Base-by-base conservation (phyloP, 73 alveolate species). In the Paramecium biaurelia region DNA sequence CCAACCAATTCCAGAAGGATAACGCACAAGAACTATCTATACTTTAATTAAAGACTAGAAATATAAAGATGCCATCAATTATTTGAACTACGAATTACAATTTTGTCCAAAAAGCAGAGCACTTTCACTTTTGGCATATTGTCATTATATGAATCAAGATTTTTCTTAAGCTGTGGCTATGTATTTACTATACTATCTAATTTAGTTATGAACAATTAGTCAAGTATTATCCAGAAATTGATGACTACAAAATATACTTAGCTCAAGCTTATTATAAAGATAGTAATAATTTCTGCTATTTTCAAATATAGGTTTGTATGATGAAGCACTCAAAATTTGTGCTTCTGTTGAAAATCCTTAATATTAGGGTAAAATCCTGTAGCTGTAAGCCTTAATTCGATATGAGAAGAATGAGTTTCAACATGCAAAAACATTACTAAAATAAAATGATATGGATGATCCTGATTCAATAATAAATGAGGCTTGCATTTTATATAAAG, bases 401-500 rank as follows among this genome's bases (percentile, higher is more conserved):
- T 97, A 97, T 85, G 98, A 97, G 92, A 92, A 96, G 43, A 96
- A 95, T 57, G 99, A 97, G 56, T 93, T 97, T 85, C 76, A 94
- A 28, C 98, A 97, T 94, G 97, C 98, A 24, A 96, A 96, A 93
- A 85, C 96, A 24, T 93, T 96, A 20, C 94, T 96, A 49, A 85
- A 93, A 49, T 93, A 96, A 88, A 95, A 94, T 56, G 94, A 95
- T 10, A 72, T 85, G 74, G 98, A 97, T 82, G 89, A 95, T 38
- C 98, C 98, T 56, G 98, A 97, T 86, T 67, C 96, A 35, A 86
- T 95, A 34, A 96, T 97, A 21, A 93, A 97, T 38, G 96, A 95
- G 82, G 99, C 98, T 5, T 96, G 99, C 59, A 92, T 98, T 85
- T 95, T 97, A 12, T 98, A 90, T 92, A 98, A 98, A 70, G 99